Conservation (phyloP, 2,329 filamentous ascomycete species). For the Geosmithia flava region DNA sequence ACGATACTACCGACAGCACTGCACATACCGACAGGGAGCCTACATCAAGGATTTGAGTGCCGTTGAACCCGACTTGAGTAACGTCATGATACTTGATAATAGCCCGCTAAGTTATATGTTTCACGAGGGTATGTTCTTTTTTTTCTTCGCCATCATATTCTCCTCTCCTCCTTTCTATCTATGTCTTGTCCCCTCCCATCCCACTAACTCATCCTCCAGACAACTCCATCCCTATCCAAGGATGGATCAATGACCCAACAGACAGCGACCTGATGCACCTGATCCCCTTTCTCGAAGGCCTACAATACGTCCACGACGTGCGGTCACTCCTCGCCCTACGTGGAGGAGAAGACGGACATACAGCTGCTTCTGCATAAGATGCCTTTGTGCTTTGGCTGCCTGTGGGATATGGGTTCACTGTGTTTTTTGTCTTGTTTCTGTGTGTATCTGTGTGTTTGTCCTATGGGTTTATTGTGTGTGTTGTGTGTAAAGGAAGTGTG, state of each 20-base stretch:
- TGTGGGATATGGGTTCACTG: no score
- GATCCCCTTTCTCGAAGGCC: constrained; percentile 79
- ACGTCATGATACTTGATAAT: constrained; percentile 98
- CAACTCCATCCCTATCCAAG: constrained; percentile 97
- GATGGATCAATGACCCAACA: constrained; percentile 97
- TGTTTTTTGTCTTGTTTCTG: neutral
- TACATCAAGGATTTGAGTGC: constrained; percentile 97
- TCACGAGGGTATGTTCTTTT: constrained; percentile 64
- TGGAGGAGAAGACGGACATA: constrained; percentile 60
- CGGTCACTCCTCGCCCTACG: constrained; percentile 79
- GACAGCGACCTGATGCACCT: constrained; percentile 91
- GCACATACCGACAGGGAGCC: constrained; percentile 86
- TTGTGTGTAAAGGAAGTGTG: no score
- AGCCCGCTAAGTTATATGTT: constrained; percentile 98
- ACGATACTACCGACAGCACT: constrained; percentile 93
- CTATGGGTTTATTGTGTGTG: no score
- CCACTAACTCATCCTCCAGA: constrained; percentile 39
- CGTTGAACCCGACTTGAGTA: constrained; percentile 92
- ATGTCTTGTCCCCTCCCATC: no score
- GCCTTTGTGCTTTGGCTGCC: no score
- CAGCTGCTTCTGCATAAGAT: neutral
- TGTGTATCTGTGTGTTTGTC: neutral
- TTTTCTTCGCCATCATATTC: neutral
- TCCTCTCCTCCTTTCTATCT: neutral
- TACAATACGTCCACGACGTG: constrained; percentile 96